Base-by-base conservation (phyloP, 2,329 filamentous ascomycete species). In the Verticillium albo-atrum region DNA sequence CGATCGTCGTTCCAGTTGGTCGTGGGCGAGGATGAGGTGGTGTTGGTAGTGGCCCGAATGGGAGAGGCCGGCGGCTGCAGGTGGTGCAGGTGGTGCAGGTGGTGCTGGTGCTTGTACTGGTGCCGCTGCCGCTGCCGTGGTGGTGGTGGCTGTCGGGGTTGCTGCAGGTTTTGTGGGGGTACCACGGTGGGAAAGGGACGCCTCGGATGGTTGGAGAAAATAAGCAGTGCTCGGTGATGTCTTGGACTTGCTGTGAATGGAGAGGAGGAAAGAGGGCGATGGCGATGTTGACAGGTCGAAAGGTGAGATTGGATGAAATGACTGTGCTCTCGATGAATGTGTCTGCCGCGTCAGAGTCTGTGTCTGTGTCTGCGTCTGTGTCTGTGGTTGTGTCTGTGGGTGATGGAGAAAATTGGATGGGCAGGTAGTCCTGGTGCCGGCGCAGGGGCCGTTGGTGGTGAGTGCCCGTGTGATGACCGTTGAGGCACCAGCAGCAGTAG, bases 91-190 rank as follows among this genome's bases (percentile, higher is more conserved):
- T 30, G 51, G 51, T 23, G 54, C 17, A 28, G 54, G 34, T 34
- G 30, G n/a, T 55, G 55, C 30, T 14, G 35, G 23, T 52, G 54
- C 55, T 23, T 54, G 34, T 59, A 51, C 35, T 47, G 17, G 60
- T 56, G 60, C n/a, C 30, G 25, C 20, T 56, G 34, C 23, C 37
- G 10, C 15, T 34, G 32, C 32, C 15, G 32, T 34, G 32, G 10
- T 15, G 10, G 10, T 34, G 35, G 15, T 9, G 35, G 35, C 12
- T 37, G 35, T 37, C n/a, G 35, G 35, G 35, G 35, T 14, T 17
- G 20, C 42, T 47, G 42, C 42, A 47, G 42, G 42, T 47, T 47
- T 47, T 47, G 42, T 47, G 42, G 42, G 42, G 42, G 42, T 47
- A 9, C 42, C 42, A 4, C n/a, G n/a, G n/a, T n/a, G n/a, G n/a